phyloP scores from a whole-genome alignment of 768 basidiomycete genomes.

The Pluteus cervinus region DNA sequence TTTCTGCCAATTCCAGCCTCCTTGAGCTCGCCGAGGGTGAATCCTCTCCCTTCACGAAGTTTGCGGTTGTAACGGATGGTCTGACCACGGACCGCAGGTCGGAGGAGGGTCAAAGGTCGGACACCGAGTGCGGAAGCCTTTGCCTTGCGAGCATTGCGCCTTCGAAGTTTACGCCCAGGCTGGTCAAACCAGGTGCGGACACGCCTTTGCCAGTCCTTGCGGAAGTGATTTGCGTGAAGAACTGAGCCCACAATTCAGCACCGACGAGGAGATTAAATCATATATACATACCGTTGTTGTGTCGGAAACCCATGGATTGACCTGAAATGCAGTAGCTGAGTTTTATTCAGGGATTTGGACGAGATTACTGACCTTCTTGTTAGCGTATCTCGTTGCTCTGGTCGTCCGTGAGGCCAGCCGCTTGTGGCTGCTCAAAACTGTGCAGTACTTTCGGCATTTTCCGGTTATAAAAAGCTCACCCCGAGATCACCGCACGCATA shows the following conservation, averaged over 20 bases:
- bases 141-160: conserved; percentile 85
- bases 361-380: no score
- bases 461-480: no score
- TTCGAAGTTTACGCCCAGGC: conserved; percentile 94
- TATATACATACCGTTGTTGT: conserved; percentile 67
- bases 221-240: conserved; percentile 92
- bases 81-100: conserved; percentile 94
- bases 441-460: no score
- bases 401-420: no score
- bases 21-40: conserved; percentile 92
- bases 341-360: conserved; percentile 12
- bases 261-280: conserved; percentile 7
- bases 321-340: conserved; percentile 23
- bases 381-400: no score
- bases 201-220: conserved; percentile 98
- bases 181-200: conserved; percentile 99
- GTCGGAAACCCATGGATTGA: conserved; percentile 68
- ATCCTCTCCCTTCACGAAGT: conserved; percentile 93
- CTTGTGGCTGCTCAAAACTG: no score
- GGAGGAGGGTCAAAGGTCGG: conserved; percentile 85
- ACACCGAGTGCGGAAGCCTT: conserved; percentile 91
- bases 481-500: no score
- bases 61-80: conserved; percentile 99
- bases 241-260: conserved; percentile 34
- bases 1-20: conserved; percentile 92